Conservation (phyloP, 768 basidiomycete species). For the Boletus rex-veris region DNA sequence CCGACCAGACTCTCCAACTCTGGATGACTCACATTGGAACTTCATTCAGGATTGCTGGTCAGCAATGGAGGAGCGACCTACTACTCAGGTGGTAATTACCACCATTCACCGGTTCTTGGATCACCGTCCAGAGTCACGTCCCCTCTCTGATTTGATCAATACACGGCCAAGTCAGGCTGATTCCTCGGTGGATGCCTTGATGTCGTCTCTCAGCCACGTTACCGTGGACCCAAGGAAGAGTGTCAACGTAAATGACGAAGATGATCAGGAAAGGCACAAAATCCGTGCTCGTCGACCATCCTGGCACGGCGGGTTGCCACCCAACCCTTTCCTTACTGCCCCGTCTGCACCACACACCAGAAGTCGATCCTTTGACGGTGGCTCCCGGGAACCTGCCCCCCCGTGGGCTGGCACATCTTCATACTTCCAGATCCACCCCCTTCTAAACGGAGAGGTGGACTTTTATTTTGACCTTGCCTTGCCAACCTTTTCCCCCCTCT, state of each 20-base stretch:
- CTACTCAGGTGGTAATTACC: not conserved
- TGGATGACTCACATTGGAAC: not conserved
- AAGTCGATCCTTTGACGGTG: slow-evolving; percentile 30
- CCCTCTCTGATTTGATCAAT: not conserved
- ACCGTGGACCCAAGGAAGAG: too few relatives aligned
- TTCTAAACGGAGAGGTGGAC: slow-evolving; percentile 50
- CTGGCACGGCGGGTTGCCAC: slow-evolving; percentile 37
- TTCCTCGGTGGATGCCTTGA: too few relatives aligned
- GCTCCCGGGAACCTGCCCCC: slow-evolving; percentile 16
- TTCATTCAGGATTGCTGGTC: slow-evolving; percentile 1
- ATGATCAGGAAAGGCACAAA: too few relatives aligned
- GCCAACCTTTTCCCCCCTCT: slow-evolving; percentile 45
- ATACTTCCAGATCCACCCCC: slow-evolving; percentile 28
- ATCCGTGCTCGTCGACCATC: slow-evolving; percentile 39
- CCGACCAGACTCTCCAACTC: not conserved
- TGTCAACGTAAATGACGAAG: too few relatives aligned
- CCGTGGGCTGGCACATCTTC: slow-evolving; percentile 26
- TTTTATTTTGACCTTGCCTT: slow-evolving; percentile 56
- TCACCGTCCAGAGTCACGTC: not conserved
- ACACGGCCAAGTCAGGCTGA: too few relatives aligned
- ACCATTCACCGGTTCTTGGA: not conserved
- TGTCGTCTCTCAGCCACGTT: too few relatives aligned
- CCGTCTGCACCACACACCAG: slow-evolving; percentile 8
- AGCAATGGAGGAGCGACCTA: not conserved
- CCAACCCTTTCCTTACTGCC: slow-evolving; percentile 24